phyloP scores from a whole-genome alignment of 2,329 filamentous ascomycete genomes.

The Ascochyta lentis region DNA sequence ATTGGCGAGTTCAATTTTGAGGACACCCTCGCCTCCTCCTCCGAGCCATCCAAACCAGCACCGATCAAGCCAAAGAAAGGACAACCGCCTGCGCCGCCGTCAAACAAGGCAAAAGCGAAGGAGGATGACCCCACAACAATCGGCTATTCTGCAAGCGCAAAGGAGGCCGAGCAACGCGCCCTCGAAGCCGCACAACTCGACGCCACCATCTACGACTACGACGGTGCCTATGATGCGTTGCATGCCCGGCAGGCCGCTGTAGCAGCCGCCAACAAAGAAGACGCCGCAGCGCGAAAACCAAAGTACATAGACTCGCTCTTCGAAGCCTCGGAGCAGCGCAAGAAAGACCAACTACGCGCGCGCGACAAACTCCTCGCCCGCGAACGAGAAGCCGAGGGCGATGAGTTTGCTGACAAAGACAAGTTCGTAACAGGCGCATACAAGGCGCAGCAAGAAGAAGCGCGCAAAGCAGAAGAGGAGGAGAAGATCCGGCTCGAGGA shows the following conservation, averaged over 20 bases:
- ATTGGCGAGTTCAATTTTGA: slow-evolving; percentile 66
- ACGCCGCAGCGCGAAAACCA: slow-evolving; percentile 67
- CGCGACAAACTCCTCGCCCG: slow-evolving; percentile 81
- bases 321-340: slow-evolving; percentile 75
- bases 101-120: slow-evolving; percentile 47
- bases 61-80: slow-evolving; percentile 48
- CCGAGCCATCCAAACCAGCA: slow-evolving; percentile 29
- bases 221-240: slow-evolving; percentile 79
- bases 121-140: slow-evolving; percentile 45
- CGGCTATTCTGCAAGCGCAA: slow-evolving; percentile 71
- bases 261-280: slow-evolving; percentile 60
- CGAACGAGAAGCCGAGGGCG: slow-evolving; percentile 80
- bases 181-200: slow-evolving; percentile 72
- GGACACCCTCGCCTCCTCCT: slow-evolving; percentile 51
- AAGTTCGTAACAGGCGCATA: slow-evolving; percentile 87
- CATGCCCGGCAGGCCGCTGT: slow-evolving; percentile 64
- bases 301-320: slow-evolving; percentile 81
- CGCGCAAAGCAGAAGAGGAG: slow-evolving; percentile 72
- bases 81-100: slow-evolving; percentile 41
- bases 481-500: slow-evolving; percentile 71
- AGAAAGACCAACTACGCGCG: slow-evolving; percentile 78
- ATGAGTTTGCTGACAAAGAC: slow-evolving; percentile 82
- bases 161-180: slow-evolving; percentile 68
- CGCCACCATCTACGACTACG: slow-evolving; percentile 83
- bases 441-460: slow-evolving; percentile 80